Percentiles rank a stretch among this genome's conserved stretches.
These are phyloP conservation scores for Noccaea bulbosa DNA, from an alignment of 345 rosid species.

Conservation along the genomic window DNA sequence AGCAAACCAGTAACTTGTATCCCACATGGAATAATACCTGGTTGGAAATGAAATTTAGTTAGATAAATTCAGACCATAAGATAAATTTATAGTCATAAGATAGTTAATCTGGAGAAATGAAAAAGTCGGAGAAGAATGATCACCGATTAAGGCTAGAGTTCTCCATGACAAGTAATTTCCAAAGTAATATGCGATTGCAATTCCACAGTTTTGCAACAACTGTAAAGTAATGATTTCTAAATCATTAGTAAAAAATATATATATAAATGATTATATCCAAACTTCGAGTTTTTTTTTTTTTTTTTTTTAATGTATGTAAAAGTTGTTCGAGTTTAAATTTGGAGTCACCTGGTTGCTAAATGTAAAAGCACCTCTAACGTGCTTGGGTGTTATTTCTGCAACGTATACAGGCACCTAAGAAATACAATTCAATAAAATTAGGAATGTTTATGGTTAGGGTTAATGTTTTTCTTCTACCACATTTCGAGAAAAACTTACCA, in stretches of 20 bases:
- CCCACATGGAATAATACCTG: conserved; percentile 42
- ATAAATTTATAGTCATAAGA: not conserved
- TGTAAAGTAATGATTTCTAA: not conserved
- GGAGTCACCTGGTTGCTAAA: conserved; percentile 50
- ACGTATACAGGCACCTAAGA: conserved; percentile 53
- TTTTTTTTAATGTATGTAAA: too few species aligned
- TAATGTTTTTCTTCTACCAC: not conserved
- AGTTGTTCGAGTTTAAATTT: too few species aligned
- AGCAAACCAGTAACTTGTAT: conserved; percentile 44
- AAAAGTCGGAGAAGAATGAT: conserved; percentile 8
- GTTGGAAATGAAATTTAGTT: not conserved
- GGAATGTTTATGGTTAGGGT: not conserved
- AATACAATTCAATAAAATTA: too few species aligned
- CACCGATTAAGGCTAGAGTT: conserved; percentile 36
- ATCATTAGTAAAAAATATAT: not conserved
- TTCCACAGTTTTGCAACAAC: conserved; percentile 26
- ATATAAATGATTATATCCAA: not conserved
- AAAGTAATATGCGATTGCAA: conserved; percentile 27
- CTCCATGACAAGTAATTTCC: conserved; percentile 38
- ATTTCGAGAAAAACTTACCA: conserved; percentile 26
- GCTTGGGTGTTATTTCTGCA: conserved; percentile 59
- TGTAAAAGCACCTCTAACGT: conserved; percentile 51
- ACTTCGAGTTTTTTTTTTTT: conserved; percentile 1
- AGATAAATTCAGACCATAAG: not conserved
- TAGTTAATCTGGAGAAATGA: not conserved